Conservation (phyloP, 352 stramenopile genomes). For the Globisporangium takayamanum region DNA sequence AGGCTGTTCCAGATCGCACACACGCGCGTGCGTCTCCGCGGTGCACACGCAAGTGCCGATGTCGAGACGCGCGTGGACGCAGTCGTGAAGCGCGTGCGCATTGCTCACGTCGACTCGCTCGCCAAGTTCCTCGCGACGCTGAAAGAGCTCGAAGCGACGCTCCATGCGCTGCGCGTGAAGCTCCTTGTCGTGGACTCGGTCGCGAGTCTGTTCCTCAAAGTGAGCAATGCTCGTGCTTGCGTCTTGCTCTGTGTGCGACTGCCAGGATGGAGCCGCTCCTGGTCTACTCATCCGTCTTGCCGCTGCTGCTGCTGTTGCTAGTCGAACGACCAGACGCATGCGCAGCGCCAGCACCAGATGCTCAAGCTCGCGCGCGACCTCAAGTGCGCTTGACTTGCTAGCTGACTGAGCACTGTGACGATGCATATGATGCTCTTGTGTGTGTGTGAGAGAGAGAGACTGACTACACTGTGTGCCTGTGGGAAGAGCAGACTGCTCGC, state of each 20-base stretch:
- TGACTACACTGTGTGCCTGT: background rate
- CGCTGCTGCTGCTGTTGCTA: constrained; percentile 9
- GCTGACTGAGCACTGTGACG: background rate
- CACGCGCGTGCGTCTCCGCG: constrained; percentile 22
- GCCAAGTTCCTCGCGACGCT: constrained; percentile 37
- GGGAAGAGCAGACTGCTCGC: constrained; percentile 36
- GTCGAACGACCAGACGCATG: constrained; percentile 28
- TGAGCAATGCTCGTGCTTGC: constrained; percentile 7
- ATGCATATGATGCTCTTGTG: no score
- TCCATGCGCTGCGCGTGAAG: constrained; percentile 42
- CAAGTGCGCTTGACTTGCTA: constrained; percentile 23
- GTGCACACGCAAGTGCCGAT: constrained; percentile 11
- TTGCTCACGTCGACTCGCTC: constrained; percentile 35
- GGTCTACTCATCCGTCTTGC: background rate
- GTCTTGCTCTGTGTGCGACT: background rate
- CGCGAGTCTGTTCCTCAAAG: constrained; percentile 51
- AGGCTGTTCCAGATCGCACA: constrained; percentile 47
- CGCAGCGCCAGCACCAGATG: constrained; percentile 42
- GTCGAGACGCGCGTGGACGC: constrained; percentile 17
- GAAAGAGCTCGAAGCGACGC: constrained; percentile 40
- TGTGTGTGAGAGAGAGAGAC: background rate
- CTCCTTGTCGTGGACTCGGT: constrained; percentile 76
- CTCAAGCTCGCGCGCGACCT: constrained; percentile 44
- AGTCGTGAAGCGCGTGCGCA: constrained; percentile 36
- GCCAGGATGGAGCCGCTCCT: background rate